These are phyloP conservation scores for Delonix regia DNA, from an alignment of 306 rosid species.

Conservation along the genomic window DNA sequence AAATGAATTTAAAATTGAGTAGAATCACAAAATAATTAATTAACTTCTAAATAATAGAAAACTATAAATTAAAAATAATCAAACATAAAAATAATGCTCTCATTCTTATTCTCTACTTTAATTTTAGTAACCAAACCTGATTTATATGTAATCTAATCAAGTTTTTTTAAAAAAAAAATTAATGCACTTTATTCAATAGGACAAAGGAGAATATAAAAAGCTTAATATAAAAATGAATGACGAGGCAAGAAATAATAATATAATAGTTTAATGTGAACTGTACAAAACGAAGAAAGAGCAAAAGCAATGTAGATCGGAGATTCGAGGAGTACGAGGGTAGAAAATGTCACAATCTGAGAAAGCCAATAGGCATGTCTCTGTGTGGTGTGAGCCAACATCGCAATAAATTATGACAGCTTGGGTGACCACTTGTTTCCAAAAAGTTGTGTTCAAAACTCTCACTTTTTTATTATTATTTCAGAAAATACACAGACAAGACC, in stretches of 20 bases:
- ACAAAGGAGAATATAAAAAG: neutral
- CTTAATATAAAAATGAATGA: neutral
- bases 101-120: too few species aligned
- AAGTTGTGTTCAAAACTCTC: neutral
- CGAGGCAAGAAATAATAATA: too few species aligned
- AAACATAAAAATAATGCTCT: too few species aligned
- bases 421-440: neutral
- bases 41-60: too few species aligned
- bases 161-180: too few species aligned
- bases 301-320: neutral
- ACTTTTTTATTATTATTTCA: neutral
- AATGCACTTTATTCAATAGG: too few species aligned
- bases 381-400: neutral
- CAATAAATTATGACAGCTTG: neutral
- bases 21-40: too few species aligned
- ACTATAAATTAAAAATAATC: too few species aligned
- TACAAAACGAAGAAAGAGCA: neutral
- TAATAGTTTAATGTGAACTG: neutral
- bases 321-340: constrained; percentile 1
- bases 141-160: too few species aligned
- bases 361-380: neutral
- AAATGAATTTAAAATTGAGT: too few species aligned
- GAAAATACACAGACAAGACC: neutral
- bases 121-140: too few species aligned
- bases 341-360: neutral